Conservation (phyloP, 2,329 filamentous ascomycete genomes). For the Aspergillus novofumigatus region DNA sequence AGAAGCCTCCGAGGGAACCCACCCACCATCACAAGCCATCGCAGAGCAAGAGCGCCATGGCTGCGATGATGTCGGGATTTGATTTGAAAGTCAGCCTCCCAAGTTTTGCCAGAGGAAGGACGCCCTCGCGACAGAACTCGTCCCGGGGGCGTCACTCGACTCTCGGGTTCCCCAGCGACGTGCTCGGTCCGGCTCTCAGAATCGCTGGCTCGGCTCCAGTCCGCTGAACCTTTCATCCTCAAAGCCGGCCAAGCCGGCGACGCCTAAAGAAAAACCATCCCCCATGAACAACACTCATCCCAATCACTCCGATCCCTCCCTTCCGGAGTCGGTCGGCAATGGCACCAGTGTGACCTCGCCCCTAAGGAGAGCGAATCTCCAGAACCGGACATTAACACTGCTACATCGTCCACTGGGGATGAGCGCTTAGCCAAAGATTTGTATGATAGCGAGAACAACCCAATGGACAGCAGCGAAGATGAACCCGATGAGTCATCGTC, state of each 20-base stretch:
- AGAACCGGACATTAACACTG: slow-evolving; percentile 33
- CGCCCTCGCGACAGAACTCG: slow-evolving; percentile 37
- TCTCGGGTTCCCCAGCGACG: slow-evolving; percentile 26
- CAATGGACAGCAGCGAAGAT: slow-evolving; percentile 66
- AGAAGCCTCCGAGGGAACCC: slow-evolving; percentile 19
- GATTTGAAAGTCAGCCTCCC: slow-evolving; percentile 33
- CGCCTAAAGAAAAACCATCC: slow-evolving; percentile 59
- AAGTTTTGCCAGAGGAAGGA: slow-evolving; percentile 33
- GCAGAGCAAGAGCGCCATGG: slow-evolving; percentile 42
- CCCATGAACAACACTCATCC: slow-evolving; percentile 68
- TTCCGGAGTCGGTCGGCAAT: slow-evolving; percentile 60
- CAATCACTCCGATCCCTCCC: slow-evolving; percentile 64
- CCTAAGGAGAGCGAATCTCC: slow-evolving; percentile 27
- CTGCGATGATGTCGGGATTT: slow-evolving; percentile 41
- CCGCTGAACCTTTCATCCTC: slow-evolving; percentile 40
- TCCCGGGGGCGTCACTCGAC: slow-evolving; percentile 36
- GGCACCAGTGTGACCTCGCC: slow-evolving; percentile 1
- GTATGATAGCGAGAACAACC: slow-evolving; percentile 60
- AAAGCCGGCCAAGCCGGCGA: slow-evolving; percentile 44
- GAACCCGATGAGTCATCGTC: slow-evolving; percentile 47
- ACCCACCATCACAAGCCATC: slow-evolving; percentile 14
- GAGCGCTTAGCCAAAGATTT: slow-evolving; percentile 66
- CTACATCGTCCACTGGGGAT: slow-evolving; percentile 47
- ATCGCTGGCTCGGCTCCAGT: slow-evolving; percentile 48
- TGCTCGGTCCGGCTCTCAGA: slow-evolving; percentile 26